Evolutionary conservation across 169 alveolate species (phyloP).

Genomic region (Plasmodium blacklocki): DNA sequence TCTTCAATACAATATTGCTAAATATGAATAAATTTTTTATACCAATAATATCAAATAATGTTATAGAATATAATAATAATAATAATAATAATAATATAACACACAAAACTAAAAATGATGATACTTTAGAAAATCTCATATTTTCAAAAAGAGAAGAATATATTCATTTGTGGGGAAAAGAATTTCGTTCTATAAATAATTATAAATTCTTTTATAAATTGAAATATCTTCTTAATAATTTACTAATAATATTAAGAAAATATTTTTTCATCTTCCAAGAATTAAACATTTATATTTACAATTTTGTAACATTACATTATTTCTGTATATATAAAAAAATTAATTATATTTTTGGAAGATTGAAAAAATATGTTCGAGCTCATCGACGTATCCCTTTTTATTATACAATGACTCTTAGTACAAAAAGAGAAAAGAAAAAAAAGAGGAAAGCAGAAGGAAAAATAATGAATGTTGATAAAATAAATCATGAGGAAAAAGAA

Average conservation of each 20-base stretch:
- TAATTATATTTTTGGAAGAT: constrained; percentile 4
- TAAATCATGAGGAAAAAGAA: not conserved
- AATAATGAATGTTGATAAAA: not conserved
- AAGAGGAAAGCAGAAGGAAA: not conserved
- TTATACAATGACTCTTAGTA: not conserved
- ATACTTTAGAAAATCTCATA: not conserved
- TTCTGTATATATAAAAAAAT: constrained; percentile 23
- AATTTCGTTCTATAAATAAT: constrained; percentile 29
- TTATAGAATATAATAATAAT: too few relatives aligned
- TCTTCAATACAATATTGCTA: not conserved
- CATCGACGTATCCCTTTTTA: constrained; percentile 6
- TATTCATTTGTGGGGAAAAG: constrained; percentile 2
- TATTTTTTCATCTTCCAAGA: constrained; percentile 46
- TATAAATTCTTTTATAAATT: constrained; percentile 31
- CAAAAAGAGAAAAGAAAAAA: not conserved
- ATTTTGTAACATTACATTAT: constrained; percentile 46
- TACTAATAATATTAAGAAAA: constrained; percentile 21
- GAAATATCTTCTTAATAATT: constrained; percentile 23
- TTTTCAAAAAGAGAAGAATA: constrained; percentile 17
- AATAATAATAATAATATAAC: constrained; percentile 1
- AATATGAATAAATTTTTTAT: constrained; percentile 33
- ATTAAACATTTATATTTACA: constrained; percentile 16
- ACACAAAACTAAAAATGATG: constrained; percentile 8
- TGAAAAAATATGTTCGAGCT: constrained; percentile 8
- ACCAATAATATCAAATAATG: not conserved